Evolutionary conservation across 352 stramenopile species (phyloP).

Genomic region (Phytophthora quininea): DNA sequence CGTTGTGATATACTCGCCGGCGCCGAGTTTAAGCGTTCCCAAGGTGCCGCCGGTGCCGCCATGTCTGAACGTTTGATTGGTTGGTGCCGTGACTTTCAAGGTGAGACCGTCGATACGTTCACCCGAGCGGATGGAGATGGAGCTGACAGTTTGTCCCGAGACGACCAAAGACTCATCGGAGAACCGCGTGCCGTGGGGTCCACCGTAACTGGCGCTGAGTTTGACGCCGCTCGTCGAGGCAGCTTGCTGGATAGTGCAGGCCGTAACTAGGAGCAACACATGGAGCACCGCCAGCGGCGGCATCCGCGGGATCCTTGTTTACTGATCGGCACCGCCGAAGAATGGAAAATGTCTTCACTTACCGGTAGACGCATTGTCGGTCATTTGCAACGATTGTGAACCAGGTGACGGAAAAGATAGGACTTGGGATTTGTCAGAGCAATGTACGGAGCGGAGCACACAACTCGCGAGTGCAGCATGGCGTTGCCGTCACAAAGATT

Average conservation of each 20-base stretch:
- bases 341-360: no score
- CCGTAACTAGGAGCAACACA: not conserved
- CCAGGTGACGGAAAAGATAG: no score
- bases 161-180: not conserved
- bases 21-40: conserved; percentile 31
- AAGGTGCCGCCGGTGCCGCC: not conserved
- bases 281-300: not conserved
- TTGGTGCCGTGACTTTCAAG: not conserved
- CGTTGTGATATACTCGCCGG: conserved; percentile 43
- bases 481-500: no score
- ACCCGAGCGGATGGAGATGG: not conserved
- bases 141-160: not conserved
- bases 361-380: no score
- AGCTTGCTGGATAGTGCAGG: not conserved
- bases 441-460: not conserved
- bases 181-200: not conserved
- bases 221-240: not conserved
- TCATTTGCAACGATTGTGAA: no score
- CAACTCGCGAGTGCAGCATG: no score
- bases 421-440: not conserved
- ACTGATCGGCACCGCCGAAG: no score
- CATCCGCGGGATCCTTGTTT: not conserved
- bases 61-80: not conserved
- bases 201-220: not conserved
- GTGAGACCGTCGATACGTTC: not conserved